Conservation (phyloP, 257 asterid species). For the Anisodus tanguticus region DNA sequence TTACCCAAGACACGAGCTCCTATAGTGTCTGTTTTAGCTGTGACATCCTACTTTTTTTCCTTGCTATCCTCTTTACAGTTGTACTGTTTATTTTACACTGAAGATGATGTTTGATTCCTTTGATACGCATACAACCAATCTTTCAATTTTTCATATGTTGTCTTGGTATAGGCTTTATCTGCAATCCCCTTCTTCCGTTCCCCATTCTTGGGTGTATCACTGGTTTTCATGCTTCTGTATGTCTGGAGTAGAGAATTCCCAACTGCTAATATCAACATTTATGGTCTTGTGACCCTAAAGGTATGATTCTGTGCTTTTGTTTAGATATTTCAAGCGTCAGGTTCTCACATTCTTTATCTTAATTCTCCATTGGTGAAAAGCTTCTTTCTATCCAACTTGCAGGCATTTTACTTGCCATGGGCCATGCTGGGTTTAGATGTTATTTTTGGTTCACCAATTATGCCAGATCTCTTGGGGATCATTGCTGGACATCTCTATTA, state of each 20-base stretch:
- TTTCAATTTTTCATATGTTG: conserved; percentile 13
- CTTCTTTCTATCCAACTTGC: conserved; percentile 34
- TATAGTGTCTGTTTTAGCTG: background rate
- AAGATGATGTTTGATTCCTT: conserved; percentile 6
- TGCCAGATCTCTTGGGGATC: conserved; percentile 83
- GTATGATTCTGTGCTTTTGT: conserved; percentile 44
- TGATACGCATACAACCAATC: background rate
- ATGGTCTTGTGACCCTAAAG: conserved; percentile 89
- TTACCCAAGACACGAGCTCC: conserved; percentile 24
- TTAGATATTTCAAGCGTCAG: background rate
- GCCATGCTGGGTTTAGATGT: conserved; percentile 91
- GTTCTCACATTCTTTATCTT: conserved; percentile 16
- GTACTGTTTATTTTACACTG: background rate
- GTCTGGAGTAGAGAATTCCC: conserved; percentile 98
- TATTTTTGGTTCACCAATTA: conserved; percentile 77
- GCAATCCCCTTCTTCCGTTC: conserved; percentile 69
- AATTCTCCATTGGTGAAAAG: conserved; percentile 21
- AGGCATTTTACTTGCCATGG: conserved; percentile 99
- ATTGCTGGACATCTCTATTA: conserved; percentile 90
- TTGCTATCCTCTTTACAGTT: conserved; percentile 10
- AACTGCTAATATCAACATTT: conserved; percentile 73
- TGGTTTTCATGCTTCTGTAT: conserved; percentile 96
- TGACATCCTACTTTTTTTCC: background rate
- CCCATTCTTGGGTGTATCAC: conserved; percentile 74
- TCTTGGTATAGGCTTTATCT: conserved; percentile 63